Conservation (phyloP, 176 grass and related monocot genomes). For the Olyra latifolia region DNA sequence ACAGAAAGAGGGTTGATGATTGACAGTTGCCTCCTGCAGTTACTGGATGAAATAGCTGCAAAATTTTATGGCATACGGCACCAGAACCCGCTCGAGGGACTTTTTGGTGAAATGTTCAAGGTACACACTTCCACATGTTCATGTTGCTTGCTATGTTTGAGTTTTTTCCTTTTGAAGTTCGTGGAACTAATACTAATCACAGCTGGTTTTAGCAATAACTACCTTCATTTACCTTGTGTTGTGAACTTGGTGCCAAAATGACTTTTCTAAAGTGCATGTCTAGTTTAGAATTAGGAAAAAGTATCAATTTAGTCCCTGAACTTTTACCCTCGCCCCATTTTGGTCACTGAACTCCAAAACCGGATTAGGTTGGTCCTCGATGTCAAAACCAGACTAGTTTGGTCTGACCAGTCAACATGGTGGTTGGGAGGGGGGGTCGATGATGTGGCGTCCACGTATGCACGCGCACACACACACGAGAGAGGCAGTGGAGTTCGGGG, state of each 20-base stretch:
- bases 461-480: no score
- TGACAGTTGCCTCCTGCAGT: conserved; percentile 49
- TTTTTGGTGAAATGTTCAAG: conserved; percentile 96
- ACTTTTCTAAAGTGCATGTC: not conserved
- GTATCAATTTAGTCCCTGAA: no score
- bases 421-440: no score
- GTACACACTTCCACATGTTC: conserved; percentile 28
- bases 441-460: no score
- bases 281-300: not conserved
- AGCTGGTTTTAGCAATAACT: not conserved
- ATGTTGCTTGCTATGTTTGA: conserved; percentile 1
- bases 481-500: no score
- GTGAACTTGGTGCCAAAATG: not conserved
- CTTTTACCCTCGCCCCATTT: no score
- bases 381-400: no score
- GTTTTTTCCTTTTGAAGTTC: not conserved
- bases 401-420: no score
- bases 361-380: no score
- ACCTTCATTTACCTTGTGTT: not conserved
- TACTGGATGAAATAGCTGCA: conserved; percentile 93
- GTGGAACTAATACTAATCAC: not conserved
- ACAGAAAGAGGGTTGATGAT: conserved; percentile 7
- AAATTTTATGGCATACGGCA: conserved; percentile 73
- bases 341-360: no score
- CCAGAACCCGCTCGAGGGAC: conserved; percentile 79